phyloP scores from a whole-genome alignment of 371 early-diverging fungal species.

The Rhizopus microsporus region DNA sequence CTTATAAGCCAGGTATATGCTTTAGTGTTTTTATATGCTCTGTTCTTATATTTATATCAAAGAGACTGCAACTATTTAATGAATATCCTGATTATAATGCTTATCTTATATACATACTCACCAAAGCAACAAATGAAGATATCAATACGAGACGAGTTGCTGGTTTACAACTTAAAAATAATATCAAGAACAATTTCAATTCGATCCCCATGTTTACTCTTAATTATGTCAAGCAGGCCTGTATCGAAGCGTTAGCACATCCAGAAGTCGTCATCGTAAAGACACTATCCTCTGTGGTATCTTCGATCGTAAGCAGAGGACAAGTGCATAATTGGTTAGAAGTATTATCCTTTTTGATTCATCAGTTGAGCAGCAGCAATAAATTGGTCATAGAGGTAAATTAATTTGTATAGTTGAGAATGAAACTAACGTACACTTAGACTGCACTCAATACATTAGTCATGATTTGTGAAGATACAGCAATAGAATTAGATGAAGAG shows the following conservation, averaged over 20 bases:
- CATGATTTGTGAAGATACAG: constrained; percentile 86
- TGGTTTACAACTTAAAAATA: constrained; percentile 82
- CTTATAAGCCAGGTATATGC: constrained; percentile 36
- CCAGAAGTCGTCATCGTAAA: constrained; percentile 34
- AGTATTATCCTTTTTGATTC: constrained; percentile 62
- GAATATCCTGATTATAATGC: constrained; percentile 77
- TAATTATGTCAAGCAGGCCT: constrained; percentile 66
- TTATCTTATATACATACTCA: constrained; percentile 79
- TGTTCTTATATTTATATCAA: constrained; percentile 9
- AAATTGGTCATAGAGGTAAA: constrained; percentile 65
- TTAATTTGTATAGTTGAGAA: neutral
- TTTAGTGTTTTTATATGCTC: neutral
- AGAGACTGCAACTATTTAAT: constrained; percentile 75
- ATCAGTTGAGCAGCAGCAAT: constrained; percentile 60
- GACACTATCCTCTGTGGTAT: constrained; percentile 60
- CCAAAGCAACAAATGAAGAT: constrained; percentile 44
- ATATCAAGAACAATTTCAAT: constrained; percentile 55
- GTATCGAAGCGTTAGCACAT: constrained; percentile 60
- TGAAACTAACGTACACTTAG: constrained; percentile 31
- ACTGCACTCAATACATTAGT: constrained; percentile 73
- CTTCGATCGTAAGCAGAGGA: constrained; percentile 68
- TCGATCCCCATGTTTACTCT: constrained; percentile 56
- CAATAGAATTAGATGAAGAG: constrained; percentile 68
- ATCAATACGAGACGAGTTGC: constrained; percentile 64
- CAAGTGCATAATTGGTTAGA: constrained; percentile 72